Evolutionary conservation across 345 rosid genomes (phyloP).

Genomic region (Salix viminalis): DNA sequence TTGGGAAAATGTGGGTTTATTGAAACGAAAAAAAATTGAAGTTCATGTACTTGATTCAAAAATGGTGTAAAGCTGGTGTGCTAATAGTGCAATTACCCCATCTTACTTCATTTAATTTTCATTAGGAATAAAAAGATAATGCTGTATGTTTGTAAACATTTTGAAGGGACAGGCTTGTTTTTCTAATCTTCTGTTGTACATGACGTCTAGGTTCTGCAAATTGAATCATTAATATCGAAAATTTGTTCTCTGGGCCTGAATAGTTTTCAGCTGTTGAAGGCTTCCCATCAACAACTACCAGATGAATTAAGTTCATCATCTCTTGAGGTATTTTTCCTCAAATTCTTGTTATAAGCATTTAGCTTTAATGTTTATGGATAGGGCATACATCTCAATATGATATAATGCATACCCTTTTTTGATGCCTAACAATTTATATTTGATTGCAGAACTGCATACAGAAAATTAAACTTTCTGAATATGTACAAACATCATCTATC

Average conservation of each 20-base stretch:
- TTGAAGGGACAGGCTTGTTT: neutral
- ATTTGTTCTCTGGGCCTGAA: conserved; percentile 51
- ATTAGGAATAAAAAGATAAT: neutral
- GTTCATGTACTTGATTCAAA: no score
- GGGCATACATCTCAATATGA: neutral
- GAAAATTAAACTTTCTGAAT: conserved; percentile 56
- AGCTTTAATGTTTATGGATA: conserved; percentile 1
- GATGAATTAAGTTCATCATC: conserved; percentile 64
- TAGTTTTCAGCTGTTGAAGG: conserved; percentile 54
- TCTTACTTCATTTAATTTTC: no score
- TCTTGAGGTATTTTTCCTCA: conserved; percentile 58
- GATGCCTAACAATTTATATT: conserved; percentile 22
- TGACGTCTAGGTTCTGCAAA: conserved; percentile 62
- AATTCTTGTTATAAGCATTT: conserved; percentile 3
- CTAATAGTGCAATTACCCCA: no score
- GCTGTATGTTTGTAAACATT: neutral
- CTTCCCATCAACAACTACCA: conserved; percentile 43
- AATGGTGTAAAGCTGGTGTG: no score
- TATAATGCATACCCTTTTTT: neutral
- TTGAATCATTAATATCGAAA: conserved; percentile 62
- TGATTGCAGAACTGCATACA: conserved; percentile 62
- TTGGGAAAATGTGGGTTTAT: no score
- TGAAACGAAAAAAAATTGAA: no score
- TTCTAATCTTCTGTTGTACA: conserved; percentile 9
- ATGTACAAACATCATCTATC: conserved; percentile 49